Evolutionary conservation across 1,284 basidiomycete genomes (phyloP).

Genomic region (Limonomyces culmigenus): DNA sequence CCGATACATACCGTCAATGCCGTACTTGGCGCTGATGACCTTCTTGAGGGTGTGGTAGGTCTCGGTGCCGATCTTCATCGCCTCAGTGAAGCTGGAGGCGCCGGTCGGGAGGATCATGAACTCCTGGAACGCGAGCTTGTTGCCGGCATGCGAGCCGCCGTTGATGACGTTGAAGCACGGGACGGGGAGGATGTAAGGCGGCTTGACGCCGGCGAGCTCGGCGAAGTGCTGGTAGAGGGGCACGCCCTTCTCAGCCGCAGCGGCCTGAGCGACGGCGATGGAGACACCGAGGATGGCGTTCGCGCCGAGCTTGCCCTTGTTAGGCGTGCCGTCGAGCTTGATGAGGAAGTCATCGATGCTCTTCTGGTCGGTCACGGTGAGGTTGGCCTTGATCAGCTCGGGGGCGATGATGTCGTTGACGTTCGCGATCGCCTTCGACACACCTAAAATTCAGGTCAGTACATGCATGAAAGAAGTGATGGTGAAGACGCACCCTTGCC

Average conservation of each 20-base stretch:
- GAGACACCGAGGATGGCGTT: constrained; percentile 99
- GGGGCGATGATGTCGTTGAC: constrained; percentile 90
- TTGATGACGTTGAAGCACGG: constrained; percentile 99
- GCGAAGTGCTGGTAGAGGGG: constrained; percentile 97
- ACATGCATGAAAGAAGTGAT: background rate
- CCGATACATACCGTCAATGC: constrained; percentile 72
- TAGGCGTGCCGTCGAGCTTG: constrained; percentile 93
- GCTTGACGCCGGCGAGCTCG: constrained; percentile 84
- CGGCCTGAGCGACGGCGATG: constrained; percentile 91
- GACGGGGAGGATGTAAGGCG: constrained; percentile 81
- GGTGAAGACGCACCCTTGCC: constrained; percentile 64
- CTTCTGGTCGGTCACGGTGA: constrained; percentile 87
- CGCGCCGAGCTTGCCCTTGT: constrained; percentile 99
- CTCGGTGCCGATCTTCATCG: constrained; percentile 97
- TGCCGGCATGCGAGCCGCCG: constrained; percentile 98
- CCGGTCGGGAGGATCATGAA: constrained; percentile 99
- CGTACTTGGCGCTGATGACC: constrained; percentile 98
- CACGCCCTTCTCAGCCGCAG: constrained; percentile 83
- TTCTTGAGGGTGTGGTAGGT: constrained; percentile 98
- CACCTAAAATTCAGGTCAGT: constrained; percentile 35
- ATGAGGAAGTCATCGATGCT: constrained; percentile 97
- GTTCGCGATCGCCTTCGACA: constrained; percentile 86
- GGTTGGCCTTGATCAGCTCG: constrained; percentile 72
- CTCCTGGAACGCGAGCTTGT: constrained; percentile 99
- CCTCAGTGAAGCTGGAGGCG: constrained; percentile 83